These are phyloP conservation scores for Dryas octopetala DNA, from an alignment of 306 rosid species.

Conservation along the genomic window DNA sequence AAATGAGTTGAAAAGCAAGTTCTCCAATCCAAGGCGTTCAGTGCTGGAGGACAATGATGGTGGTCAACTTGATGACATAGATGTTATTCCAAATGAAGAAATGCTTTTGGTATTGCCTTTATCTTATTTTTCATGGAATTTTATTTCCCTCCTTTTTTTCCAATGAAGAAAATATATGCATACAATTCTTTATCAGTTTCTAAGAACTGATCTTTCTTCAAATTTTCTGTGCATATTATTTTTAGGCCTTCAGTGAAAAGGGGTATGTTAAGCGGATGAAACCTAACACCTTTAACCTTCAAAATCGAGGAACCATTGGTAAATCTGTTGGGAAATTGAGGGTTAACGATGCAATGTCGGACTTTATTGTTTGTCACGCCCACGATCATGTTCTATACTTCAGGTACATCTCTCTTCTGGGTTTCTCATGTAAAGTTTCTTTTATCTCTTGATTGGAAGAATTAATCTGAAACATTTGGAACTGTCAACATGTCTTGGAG, in stretches of 20 bases:
- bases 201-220: not conserved
- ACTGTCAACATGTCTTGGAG: not conserved
- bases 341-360: constrained; percentile 94
- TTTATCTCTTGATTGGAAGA: not conserved
- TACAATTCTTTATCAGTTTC: not conserved
- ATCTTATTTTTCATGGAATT: constrained; percentile 16
- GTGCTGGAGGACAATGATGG: constrained; percentile 72
- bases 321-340: constrained; percentile 97
- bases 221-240: constrained; percentile 22
- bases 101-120: constrained; percentile 69
- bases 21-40: constrained; percentile 79
- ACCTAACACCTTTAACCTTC: constrained; percentile 85
- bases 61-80: constrained; percentile 96
- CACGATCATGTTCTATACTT: constrained; percentile 93
- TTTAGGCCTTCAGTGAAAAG: constrained; percentile 89
- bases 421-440: not conserved
- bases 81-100: constrained; percentile 95
- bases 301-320: constrained; percentile 95
- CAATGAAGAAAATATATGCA: not conserved
- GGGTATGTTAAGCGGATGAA: constrained; percentile 97
- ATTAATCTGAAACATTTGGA: not conserved
- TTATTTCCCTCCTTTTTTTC: constrained; percentile 1
- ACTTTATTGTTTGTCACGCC: constrained; percentile 86
- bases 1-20: constrained; percentile 76
- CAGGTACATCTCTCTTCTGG: constrained; percentile 49